Base-by-base conservation (phyloP, 139 green algal genomes). In the Tetradesmus lagerheimii region DNA sequence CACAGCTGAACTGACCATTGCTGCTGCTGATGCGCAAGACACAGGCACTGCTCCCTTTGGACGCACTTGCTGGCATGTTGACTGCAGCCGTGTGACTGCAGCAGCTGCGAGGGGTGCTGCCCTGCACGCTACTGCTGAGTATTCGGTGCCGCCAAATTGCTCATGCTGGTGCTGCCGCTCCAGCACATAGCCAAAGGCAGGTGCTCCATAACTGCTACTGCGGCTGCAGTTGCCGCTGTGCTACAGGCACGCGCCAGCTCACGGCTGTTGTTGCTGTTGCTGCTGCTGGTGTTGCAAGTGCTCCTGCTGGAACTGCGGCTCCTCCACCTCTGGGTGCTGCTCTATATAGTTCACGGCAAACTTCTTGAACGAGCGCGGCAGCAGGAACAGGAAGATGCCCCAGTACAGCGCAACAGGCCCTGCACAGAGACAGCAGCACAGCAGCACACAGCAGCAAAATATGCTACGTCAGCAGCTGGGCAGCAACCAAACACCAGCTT, bases 271-370 rank as follows among this genome's bases (percentile, higher is more conserved):
- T 37, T 53, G 76, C 34, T 80, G 62, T 15, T 66, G 25, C 25
- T 67, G 83, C 64, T 88, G 64, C 29, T 80, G 38, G 11, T 80
- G 62, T 38, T 88, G 83, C 37, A 77, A 38, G 38, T 88, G 83
- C 83, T 80, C 29, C 62, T 88, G 34, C 64, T 67, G 37, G 11
- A 64, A 34, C 76, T 50, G 43, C n/a, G 34, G 38, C 83, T 88
- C 83, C 27, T 88, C 83, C 23, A 64, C 64, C 38, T 88, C 83
- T 31, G 83, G 83, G 27, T 88, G 83, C 34, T 74, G 37, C 37
- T 88, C 83, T 45, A 88, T 88, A 43, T 88, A 88, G 23, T 80
- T 74, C 27, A 89, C 85, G 9, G 85, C 85, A 84, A 89, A 89
- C 20, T 47, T 77, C 74, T 89, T 83, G 85, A 89, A 89, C 4